These are phyloP conservation scores for Neurospora tetrasperma DNA, from an alignment of 495 filamentous ascomycete genomes.

Conservation along the genomic window DNA sequence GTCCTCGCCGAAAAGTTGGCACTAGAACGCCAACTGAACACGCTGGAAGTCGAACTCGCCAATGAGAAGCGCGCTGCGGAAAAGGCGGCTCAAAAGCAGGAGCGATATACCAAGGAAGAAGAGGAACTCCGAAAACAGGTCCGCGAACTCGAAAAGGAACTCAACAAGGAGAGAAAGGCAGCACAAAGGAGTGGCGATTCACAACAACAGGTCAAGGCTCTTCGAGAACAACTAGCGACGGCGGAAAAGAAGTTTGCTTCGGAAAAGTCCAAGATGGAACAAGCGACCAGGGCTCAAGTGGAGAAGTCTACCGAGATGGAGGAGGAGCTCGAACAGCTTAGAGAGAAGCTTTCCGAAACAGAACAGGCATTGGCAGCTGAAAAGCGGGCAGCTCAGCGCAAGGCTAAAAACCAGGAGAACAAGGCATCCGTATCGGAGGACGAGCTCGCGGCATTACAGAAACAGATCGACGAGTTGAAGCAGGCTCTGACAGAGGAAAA, in stretches of 20 bases:
- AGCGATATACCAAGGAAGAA: slow-evolving; percentile 30
- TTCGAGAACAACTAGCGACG: slow-evolving; percentile 16
- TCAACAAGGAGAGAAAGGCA: slow-evolving; percentile 39
- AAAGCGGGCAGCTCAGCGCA: slow-evolving; percentile 45
- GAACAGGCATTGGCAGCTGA: slow-evolving; percentile 25
- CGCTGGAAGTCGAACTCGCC: slow-evolving; percentile 69
- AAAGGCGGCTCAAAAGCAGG: slow-evolving; percentile 45
- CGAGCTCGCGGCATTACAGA: slow-evolving; percentile 28
- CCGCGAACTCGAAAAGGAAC: slow-evolving; percentile 39
- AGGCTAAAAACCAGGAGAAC: slow-evolving; percentile 32
- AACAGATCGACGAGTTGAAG: slow-evolving; percentile 25
- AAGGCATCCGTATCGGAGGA: slow-evolving; percentile 14
- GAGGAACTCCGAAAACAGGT: slow-evolving; percentile 36
- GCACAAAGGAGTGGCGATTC: slow-evolving; percentile 22
- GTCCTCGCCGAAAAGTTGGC: slow-evolving; percentile 64
- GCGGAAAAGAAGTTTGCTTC: slow-evolving; percentile 18
- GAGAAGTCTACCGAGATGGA: slow-evolving; percentile 22
- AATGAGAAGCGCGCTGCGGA: slow-evolving; percentile 62
- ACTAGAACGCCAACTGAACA: slow-evolving; percentile 62
- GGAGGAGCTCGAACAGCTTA: slow-evolving; percentile 27
- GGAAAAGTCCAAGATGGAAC: slow-evolving; percentile 27
- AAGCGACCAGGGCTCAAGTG: slow-evolving; percentile 20
- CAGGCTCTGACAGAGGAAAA: slow-evolving; percentile 31
- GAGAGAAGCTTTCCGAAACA: slow-evolving; percentile 45
- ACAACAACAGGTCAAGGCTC: slow-evolving; percentile 22